A percentile compares a stretch with the other conserved stretches of the same genome.
Conservation (phyloP, 495 filamentous ascomycete species). For the Xylaria grammica region DNA sequence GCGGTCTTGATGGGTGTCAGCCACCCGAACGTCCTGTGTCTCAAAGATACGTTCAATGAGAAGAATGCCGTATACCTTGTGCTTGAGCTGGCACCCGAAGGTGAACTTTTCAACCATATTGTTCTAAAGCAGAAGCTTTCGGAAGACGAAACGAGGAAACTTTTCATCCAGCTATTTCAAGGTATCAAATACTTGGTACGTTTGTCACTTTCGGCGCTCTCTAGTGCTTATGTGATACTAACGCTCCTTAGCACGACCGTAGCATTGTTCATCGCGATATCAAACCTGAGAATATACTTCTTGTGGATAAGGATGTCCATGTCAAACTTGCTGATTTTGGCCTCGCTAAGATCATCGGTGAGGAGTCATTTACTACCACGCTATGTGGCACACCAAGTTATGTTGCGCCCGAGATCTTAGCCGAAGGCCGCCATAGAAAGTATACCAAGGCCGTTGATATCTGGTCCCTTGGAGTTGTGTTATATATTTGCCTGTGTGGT, state of each 20-base stretch:
- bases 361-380: constrained; percentile 97
- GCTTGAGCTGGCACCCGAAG: constrained; percentile 87
- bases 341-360: constrained; percentile 97
- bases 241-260: constrained; percentile 81
- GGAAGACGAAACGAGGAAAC: constrained; percentile 80
- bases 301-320: constrained; percentile 79
- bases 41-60: constrained; percentile 96
- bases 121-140: constrained; percentile 85
- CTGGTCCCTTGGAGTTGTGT: constrained; percentile 97
- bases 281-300: constrained; percentile 96
- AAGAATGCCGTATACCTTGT: constrained; percentile 89
- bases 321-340: constrained; percentile 98
- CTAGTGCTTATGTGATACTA: constrained; percentile 35
- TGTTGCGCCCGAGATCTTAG: constrained; percentile 94
- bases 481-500: constrained; percentile 98
- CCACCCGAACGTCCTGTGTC: constrained; percentile 91
- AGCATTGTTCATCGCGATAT: constrained; percentile 98
- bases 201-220: constrained; percentile 7
- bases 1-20: constrained; percentile 94
- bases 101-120: constrained; percentile 95
- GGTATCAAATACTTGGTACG: constrained; percentile 92
- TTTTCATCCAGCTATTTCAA: constrained; percentile 91
- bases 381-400: constrained; percentile 96
- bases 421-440: constrained; percentile 73
- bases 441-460: constrained; percentile 97